phyloP scores from a whole-genome alignment of 139 green algal genomes.

The Asterochloris erici region DNA sequence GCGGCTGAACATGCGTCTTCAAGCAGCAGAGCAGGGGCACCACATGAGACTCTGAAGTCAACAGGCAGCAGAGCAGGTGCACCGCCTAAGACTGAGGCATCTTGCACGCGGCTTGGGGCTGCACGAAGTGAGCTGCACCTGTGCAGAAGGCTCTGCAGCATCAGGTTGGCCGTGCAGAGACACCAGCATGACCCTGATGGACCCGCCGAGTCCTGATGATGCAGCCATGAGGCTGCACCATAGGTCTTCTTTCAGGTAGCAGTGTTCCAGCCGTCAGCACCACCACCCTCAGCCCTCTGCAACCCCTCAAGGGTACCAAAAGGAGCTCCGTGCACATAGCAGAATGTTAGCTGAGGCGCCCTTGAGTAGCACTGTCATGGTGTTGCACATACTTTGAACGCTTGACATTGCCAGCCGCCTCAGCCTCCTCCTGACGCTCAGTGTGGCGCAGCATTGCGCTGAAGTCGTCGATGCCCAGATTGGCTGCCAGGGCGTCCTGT shows the following conservation, averaged over 20 bases:
- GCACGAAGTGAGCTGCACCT: too few relatives aligned
- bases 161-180: neutral
- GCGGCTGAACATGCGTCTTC: slow-evolving; percentile 40
- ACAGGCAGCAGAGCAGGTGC: neutral
- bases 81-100: too few relatives aligned
- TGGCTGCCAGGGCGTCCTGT: slow-evolving; percentile 47
- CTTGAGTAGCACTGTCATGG: neutral
- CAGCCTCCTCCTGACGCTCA: slow-evolving; percentile 61
- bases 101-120: too few relatives aligned
- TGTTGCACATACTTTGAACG: slow-evolving; percentile 37
- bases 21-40: neutral
- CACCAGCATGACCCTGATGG: neutral
- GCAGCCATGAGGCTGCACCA: too few relatives aligned
- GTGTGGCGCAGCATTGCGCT: slow-evolving; percentile 53
- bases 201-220: too few relatives aligned
- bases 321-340: too few relatives aligned
- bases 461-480: slow-evolving; percentile 60
- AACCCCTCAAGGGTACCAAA: too few relatives aligned
- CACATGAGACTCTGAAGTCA: neutral
- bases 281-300: too few relatives aligned
- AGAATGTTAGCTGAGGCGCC: too few relatives aligned
- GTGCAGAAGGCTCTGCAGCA: neutral
- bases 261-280: too few relatives aligned
- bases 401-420: slow-evolving; percentile 6
- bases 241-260: too few relatives aligned